Evolutionary conservation across 371 early-diverging fungal species (phyloP), one percentile per base, ranked within the genome.

Genomic region (Mortierella sp.): DNA sequence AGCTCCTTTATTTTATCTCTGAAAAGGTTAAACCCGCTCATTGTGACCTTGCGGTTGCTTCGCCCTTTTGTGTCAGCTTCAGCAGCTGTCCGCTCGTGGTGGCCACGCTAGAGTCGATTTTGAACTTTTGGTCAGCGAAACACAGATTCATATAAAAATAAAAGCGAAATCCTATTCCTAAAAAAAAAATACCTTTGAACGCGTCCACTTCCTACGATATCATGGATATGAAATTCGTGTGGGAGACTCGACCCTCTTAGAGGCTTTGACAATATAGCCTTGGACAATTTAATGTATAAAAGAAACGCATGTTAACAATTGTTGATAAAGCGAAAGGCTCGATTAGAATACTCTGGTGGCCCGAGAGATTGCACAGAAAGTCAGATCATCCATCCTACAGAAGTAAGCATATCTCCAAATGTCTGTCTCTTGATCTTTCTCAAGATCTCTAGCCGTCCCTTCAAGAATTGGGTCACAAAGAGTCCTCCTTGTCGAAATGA

Each of bases 401-500:
- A 76, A 3, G 62, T 58, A 35, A 81, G 49, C 73, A 81, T 81
- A 24, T 81, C 83, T 0, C 70, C 62, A 76, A 81, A 81, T 66
- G 66, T 75, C 55, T 81, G 76, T 6, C 83, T 73, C 58, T 69
- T 68, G 55, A 81, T 76, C 66, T 63, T 69, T 49, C 83, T 64
- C 64, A 81, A 57, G 49, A 81, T 81, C 69, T 81, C 83, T 2
- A 76, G 77, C 14, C 83, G 66, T 58, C 83, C 83, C 24, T 81
- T 81, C n/a, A 81, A 54, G 20, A 75, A 67, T 18, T 81, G 83
- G 4, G 73, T 81, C 6, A 81, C 83, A 57, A 81, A 81, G 5
- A 81, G 61, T 1, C 83, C 83, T 18, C 83, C 83, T 20, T 81
- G 68, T 2, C 67, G 66, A 30, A 81, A 72, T 26, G 83, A 62